Evolutionary conservation across 495 filamentous ascomycete genomes (phyloP).

Genomic region (Halenospora varia): DNA sequence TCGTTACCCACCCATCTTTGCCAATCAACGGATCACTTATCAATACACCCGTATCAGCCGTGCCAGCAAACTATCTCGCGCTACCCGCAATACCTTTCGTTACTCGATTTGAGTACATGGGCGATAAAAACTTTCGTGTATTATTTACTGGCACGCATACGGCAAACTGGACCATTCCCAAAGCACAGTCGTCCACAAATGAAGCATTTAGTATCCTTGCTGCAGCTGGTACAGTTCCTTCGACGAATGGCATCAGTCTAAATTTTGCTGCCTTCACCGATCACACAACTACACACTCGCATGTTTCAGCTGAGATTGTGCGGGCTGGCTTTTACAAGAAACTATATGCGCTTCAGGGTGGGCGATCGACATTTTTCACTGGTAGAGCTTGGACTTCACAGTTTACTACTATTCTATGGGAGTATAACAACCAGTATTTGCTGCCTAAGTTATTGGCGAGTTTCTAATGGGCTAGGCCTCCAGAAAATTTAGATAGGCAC

Average conservation of each 20-base stretch:
- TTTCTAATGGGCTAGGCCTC: neutral
- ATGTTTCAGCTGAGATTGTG: constrained; percentile 34
- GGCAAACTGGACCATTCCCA: constrained; percentile 11
- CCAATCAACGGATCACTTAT: constrained; percentile 24
- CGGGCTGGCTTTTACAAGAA: constrained; percentile 43
- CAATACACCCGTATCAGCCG: constrained; percentile 20
- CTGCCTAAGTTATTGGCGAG: constrained; percentile 13
- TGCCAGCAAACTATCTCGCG: constrained; percentile 26
- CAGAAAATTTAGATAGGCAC: neutral
- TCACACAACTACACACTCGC: constrained; percentile 36
- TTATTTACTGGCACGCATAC: constrained; percentile 39
- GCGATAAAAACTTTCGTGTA: constrained; percentile 33
- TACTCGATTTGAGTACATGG: constrained; percentile 17
- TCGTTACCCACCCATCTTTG: constrained; percentile 30
- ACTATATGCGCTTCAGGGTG: constrained; percentile 47
- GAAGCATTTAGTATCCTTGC: neutral
- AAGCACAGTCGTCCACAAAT: neutral
- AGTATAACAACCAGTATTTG: constrained; percentile 29
- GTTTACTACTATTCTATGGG: constrained; percentile 36
- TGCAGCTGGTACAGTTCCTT: neutral
- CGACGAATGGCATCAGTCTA: neutral
- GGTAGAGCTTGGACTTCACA: constrained; percentile 37
- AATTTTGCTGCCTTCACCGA: constrained; percentile 30
- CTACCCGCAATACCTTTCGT: constrained; percentile 18
- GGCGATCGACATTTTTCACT: constrained; percentile 47